These are phyloP conservation scores for Ophiocordyceps sinensis DNA, from an alignment of 2,329 filamentous ascomycete genomes.

Conservation along the genomic window DNA sequence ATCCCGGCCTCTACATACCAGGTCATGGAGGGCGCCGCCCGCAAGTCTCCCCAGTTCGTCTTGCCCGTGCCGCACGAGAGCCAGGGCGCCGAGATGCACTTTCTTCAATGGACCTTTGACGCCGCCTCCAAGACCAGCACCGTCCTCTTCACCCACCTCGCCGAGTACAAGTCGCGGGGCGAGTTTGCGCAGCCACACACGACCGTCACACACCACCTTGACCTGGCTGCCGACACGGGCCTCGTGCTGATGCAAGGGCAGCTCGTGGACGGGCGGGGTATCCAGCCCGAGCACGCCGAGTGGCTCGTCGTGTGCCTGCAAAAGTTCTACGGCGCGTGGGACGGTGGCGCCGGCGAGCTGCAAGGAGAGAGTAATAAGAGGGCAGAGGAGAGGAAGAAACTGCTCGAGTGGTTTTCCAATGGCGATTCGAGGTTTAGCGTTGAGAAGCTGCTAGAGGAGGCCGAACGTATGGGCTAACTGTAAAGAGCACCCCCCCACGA, in stretches of 20 bases:
- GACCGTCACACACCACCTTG: slow-evolving; percentile 80
- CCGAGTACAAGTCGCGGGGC: slow-evolving; percentile 80
- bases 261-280: slow-evolving; percentile 61
- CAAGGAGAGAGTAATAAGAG: slow-evolving; percentile 36
- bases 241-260: slow-evolving; percentile 77
- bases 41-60: slow-evolving; percentile 73
- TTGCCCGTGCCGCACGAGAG: slow-evolving; percentile 62
- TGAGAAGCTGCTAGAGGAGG: slow-evolving; percentile 75
- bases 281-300: slow-evolving; percentile 67
- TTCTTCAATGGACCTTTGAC: slow-evolving; percentile 92
- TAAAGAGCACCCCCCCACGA: not conserved
- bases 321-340: slow-evolving; percentile 71
- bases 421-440: slow-evolving; percentile 72
- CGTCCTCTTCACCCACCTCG: slow-evolving; percentile 86
- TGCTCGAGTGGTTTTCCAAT: slow-evolving; percentile 69
- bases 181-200: slow-evolving; percentile 89
- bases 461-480: slow-evolving; percentile 55
- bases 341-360: slow-evolving; percentile 22
- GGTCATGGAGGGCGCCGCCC: slow-evolving; percentile 56
- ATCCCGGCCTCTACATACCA: slow-evolving; percentile 63
- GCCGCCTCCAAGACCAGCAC: slow-evolving; percentile 46
- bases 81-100: slow-evolving; percentile 80
- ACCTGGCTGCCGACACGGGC: slow-evolving; percentile 59
- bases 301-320: slow-evolving; percentile 90
- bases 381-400: slow-evolving; percentile 44